These are phyloP conservation scores for Fusarium sp. DNA, from an alignment of 2,329 filamentous ascomycete species.

Conservation along the genomic window DNA sequence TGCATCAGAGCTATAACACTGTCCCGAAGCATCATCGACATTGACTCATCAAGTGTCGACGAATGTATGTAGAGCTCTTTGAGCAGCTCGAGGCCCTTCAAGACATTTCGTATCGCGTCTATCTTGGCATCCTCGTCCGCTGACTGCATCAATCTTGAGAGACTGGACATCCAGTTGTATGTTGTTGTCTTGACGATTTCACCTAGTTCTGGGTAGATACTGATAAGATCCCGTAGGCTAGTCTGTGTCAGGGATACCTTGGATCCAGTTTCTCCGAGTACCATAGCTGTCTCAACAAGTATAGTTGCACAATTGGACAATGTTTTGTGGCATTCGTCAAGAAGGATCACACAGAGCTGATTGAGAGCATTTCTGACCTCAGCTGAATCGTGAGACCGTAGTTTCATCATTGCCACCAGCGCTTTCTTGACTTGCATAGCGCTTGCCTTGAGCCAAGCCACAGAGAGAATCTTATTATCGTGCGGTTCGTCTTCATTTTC, in stretches of 20 bases:
- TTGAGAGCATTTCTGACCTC: slow-evolving; percentile 77
- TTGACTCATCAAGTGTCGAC: slow-evolving; percentile 72
- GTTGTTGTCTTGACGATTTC: slow-evolving; percentile 76
- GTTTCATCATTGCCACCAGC: slow-evolving; percentile 78
- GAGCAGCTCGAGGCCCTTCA: slow-evolving; percentile 76
- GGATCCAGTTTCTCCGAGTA: slow-evolving; percentile 68
- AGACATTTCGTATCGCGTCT: slow-evolving; percentile 79
- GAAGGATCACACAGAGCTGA: slow-evolving; percentile 76
- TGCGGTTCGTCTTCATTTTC: slow-evolving; percentile 40
- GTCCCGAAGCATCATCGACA: slow-evolving; percentile 78
- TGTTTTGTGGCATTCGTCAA: slow-evolving; percentile 82
- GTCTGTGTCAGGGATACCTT: slow-evolving; percentile 55
- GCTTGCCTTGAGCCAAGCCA: slow-evolving; percentile 83
- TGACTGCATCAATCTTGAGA: slow-evolving; percentile 85
- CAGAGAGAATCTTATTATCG: slow-evolving; percentile 56
- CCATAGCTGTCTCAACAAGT: slow-evolving; percentile 83
- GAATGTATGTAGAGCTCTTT: slow-evolving; percentile 72
- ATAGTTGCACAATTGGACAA: slow-evolving; percentile 76
- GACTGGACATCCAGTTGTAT: slow-evolving; percentile 82
- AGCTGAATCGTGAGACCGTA: slow-evolving; percentile 75
- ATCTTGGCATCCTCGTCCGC: slow-evolving; percentile 84
- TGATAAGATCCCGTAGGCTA: slow-evolving; percentile 70
- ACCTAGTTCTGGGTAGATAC: slow-evolving; percentile 70
- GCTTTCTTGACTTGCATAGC: slow-evolving; percentile 84
- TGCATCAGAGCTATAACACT: slow-evolving; percentile 67